Base-by-base conservation (phyloP, 2,329 filamentous ascomycete genomes). In the Cladosporium velox region DNA sequence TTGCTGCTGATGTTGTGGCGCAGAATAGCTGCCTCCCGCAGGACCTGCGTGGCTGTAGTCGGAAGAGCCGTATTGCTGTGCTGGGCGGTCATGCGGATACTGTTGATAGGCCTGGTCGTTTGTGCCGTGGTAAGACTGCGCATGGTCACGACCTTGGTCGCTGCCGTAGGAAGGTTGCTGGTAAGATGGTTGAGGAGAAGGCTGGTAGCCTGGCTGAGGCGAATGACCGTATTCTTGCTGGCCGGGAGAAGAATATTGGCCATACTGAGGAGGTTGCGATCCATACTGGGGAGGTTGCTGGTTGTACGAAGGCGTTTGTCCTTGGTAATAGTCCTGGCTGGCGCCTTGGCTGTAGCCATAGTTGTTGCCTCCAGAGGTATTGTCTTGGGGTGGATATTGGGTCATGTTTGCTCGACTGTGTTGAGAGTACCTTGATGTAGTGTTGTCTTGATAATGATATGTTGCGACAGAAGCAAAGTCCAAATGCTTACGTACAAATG, bases 51-150 rank as follows among this genome's bases (percentile, higher is more conserved):
- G 18, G 15, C 47, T 11, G 51, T 65, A 63, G 15, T 64, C 59
- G 18, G 52, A 55, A 3, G 52, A 55, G 57, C 64, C 59, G 28
- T 68, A 68, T 26, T 67, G 62, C 38, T 61, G 67, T n/a, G 68
- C 57, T 5, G 61, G 44, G n/a, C 66, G 64, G 24, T 66, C 60
- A n/a, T 65, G 66, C 3, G 70, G 69, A 57, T 74, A 72, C 35
- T 71, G 71, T 67, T 74, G 72, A 57, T 72, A 72, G 49, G 69
- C 66, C 64, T 73, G 70, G 41, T 75, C 70, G 58, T 74, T 74
- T 60, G 68, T 64, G 47, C 69, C 73, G 49, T 74, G 73, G 63
- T 75, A 74, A 6, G 67, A 67, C 54, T 75, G 71, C 2, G 72
- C 71, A n/a, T 70, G 65, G 21, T 71, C 70, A 15, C 41, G 51